Conservation (phyloP, 1,284 basidiomycete species). For the Apiotrichum laibachii region DNA sequence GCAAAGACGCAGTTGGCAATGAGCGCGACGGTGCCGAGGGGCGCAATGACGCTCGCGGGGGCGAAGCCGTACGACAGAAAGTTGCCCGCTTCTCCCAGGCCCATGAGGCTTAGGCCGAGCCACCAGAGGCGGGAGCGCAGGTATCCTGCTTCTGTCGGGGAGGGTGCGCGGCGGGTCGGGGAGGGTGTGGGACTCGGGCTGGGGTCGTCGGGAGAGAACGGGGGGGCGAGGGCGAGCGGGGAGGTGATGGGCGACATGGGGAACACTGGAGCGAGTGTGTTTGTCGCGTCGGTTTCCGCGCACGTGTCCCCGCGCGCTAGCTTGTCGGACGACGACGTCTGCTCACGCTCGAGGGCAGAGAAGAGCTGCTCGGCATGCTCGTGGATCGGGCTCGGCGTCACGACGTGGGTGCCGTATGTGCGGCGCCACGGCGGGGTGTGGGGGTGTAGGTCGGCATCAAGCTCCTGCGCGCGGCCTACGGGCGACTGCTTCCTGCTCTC, state of each 20-base stretch:
- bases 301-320: too few relatives aligned
- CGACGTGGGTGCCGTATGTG: neutral
- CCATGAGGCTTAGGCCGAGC: slow-evolving; percentile 84
- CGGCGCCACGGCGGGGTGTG: neutral
- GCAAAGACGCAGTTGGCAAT: slow-evolving; percentile 94
- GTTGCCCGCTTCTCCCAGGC: slow-evolving; percentile 85
- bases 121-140: slow-evolving; percentile 87
- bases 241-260: neutral
- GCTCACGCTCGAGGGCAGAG: neutral
- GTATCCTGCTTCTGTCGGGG: slow-evolving; percentile 58
- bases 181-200: slow-evolving; percentile 3
- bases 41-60: slow-evolving; percentile 91
- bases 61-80: slow-evolving; percentile 86
- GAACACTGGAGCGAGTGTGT: neutral
- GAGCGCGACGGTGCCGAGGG: slow-evolving; percentile 84
- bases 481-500: neutral
- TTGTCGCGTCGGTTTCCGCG: too few relatives aligned
- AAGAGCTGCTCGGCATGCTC: neutral
- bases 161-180: slow-evolving; percentile 4
- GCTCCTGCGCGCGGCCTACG: neutral
- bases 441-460: neutral
- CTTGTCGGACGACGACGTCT: neutral
- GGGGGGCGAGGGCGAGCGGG: slow-evolving; percentile 7
- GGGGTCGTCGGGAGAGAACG: neutral
- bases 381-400: neutral